Base-by-base conservation (phyloP, 176 grass and related monocot species). In the Zoysia japonica region DNA sequence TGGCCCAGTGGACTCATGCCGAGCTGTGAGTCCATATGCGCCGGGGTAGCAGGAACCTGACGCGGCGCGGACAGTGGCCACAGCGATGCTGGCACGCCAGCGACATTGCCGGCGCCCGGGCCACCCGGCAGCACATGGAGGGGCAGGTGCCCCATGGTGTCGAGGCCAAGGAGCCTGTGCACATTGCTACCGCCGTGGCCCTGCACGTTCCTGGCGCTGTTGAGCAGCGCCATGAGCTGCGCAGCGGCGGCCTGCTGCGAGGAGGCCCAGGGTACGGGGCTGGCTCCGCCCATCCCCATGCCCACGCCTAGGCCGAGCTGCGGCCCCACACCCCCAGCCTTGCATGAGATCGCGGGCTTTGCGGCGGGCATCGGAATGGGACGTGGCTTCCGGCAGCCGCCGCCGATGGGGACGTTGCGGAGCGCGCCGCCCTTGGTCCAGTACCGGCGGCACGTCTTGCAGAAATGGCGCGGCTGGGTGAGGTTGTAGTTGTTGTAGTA, bases 401-500 rank as follows among this genome's bases (percentile, higher is more conserved):
- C 91, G 70, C 91, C 91, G 68, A 93, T 87, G 73, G 91, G 91
- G 20, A 93, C 81, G 77, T 93, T 93, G 74, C 91, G 91, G 68
- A 93, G 91, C 72, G 91, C 91, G 74, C 91, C 91, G 69, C 91
- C 91, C 83, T 93, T 89, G 81, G 91, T 93, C 91, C 91, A 93
- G 87, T 93, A 93, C 8, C 91, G 91, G 73, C 91, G 91, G 91
- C 91, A 93, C 3, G 91, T 93, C 87, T 89, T 93, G 87, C 91
- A 93, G 91, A 93, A 93, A 81, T 93, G 91, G 81, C 91, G 87
- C 12, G 91, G 91, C 84, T 93, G 91, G 63, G 91, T 87, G 61
- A 85, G 87, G 84, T 87, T 89, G 78, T 90, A 89, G 84, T 93
- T 93, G 84, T 93, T 93, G 91, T 90, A 93, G 87, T 93, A 93